Base-by-base conservation (phyloP, 768 basidiomycete species). In the Cantharellus cinnabarinus region DNA sequence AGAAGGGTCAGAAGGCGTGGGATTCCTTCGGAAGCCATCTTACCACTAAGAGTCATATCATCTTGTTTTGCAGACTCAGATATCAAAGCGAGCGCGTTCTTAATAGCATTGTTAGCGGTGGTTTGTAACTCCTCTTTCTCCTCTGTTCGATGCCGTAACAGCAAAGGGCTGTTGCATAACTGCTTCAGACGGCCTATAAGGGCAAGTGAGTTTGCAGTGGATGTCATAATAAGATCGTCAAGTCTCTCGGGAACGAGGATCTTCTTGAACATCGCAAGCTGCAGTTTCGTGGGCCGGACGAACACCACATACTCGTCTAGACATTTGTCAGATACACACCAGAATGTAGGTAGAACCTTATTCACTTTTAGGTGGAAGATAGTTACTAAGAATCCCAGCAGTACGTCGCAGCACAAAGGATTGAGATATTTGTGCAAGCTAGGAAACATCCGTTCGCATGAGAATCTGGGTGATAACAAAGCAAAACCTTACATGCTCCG, bases 281-380 rank as follows among this genome's bases (percentile, higher is more conserved):
- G 94, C 15, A 95, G 71, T n/a, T 70, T 55, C 0, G 90, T 91
- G 0, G 95, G 94, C 3, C 82, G 81, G 39, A 95, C 76, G 68
- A 98, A 98, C n/a, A 98, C 82, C n/a, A 94, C 85, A 67, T 94
- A 97, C 80, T 99, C 95, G 67, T 87, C 94, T 98, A 63, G 4
- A 50, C 37, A 15, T 29, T 15, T 50, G 50, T 61, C 48, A 63
- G 37, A 15, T 54, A 20, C 41, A 40, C 37, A 35, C 40, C 34
- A 7, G 50, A 7, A 37, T 3, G 3, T 14, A 7, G 69, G 83
- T 10, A 14, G 52, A 10, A 37, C 7, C 10, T 10, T 37, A 54
- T 37, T 61, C 60, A 95, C 93, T 74, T 73, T 95, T 95, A 0
- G 95, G 90, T 5, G 94, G 94, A 29, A 99, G 71, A 67, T 85